phyloP scores from a whole-genome alignment of 2,329 filamentous ascomycete species.

The Rhexocercosporidium sp. region DNA sequence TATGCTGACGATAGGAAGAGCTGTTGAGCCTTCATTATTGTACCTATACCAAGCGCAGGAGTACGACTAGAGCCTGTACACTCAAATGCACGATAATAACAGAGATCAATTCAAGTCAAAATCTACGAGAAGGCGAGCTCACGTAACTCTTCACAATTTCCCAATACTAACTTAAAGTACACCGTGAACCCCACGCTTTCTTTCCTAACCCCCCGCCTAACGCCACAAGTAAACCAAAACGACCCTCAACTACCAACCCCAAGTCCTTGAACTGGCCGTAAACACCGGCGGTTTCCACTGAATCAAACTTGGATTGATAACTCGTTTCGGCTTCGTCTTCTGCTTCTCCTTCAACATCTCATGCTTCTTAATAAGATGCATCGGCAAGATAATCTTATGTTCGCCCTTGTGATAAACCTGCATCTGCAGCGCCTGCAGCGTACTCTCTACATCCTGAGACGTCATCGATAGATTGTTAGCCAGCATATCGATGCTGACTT shows the following conservation, averaged over 20 bases:
- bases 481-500: constrained; percentile 85
- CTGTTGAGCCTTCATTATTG: neutral
- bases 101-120: neutral
- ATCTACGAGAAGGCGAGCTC: neutral
- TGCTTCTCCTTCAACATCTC: constrained; percentile 77
- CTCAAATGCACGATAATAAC: neutral
- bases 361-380: constrained; percentile 71
- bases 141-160: too few species aligned
- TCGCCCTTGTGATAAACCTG: constrained; percentile 94
- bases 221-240: constrained; percentile 5
- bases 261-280: constrained; percentile 85
- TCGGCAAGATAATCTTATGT: constrained; percentile 92
- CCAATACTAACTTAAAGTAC: neutral
- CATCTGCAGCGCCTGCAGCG: constrained; percentile 92
- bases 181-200: neutral
- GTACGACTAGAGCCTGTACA: neutral
- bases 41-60: neutral
- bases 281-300: constrained; percentile 98
- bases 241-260: constrained; percentile 76
- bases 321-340: constrained; percentile 75
- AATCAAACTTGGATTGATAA: constrained; percentile 78
- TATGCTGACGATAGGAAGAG: constrained; percentile 13
- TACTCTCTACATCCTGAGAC: constrained; percentile 95
- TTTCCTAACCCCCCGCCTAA: neutral
- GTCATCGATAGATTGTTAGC: constrained; percentile 87